Conservation (phyloP, 2,329 filamentous ascomycete species). For the Xylaria sp. region DNA sequence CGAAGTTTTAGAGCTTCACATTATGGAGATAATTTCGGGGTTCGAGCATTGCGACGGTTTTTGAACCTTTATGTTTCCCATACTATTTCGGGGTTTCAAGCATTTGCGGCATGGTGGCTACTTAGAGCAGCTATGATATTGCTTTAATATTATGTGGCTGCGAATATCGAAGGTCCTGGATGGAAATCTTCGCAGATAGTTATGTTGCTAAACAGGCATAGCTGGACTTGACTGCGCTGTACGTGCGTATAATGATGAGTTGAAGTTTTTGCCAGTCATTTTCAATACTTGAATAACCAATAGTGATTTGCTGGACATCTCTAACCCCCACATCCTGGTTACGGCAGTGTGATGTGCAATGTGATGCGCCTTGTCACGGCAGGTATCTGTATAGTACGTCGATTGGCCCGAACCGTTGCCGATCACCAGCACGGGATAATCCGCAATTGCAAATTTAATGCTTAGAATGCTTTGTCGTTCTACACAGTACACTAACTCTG, state of each 20-base stretch:
- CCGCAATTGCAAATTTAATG: neutral
- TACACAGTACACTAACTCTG: too few relatives aligned
- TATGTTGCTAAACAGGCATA: slow-evolving; percentile 7
- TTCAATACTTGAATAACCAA: neutral
- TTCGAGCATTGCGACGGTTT: slow-evolving; percentile 14
- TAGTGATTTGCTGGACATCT: neutral
- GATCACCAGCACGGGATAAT: neutral
- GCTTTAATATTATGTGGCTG: slow-evolving; percentile 11
- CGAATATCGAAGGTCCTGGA: neutral
- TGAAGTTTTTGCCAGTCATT: neutral
- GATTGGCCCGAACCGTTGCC: neutral
- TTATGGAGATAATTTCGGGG: slow-evolving; percentile 10
- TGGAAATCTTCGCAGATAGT: slow-evolving; percentile 4
- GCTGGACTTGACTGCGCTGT: slow-evolving; percentile 6
- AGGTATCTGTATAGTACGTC: neutral
- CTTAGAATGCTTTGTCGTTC: too few relatives aligned
- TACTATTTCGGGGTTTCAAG: neutral
- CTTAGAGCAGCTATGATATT: slow-evolving; percentile 7
- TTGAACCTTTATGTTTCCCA: slow-evolving; percentile 13
- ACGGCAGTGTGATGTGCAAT: neutral
- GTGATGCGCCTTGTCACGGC: neutral
- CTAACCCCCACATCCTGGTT: neutral
- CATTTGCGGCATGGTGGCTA: neutral
- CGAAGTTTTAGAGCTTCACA: slow-evolving; percentile 16
- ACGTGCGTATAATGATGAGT: slow-evolving; percentile 4